Base-by-base conservation (phyloP, 345 rosid genomes). In the Ailanthus altissimus region DNA sequence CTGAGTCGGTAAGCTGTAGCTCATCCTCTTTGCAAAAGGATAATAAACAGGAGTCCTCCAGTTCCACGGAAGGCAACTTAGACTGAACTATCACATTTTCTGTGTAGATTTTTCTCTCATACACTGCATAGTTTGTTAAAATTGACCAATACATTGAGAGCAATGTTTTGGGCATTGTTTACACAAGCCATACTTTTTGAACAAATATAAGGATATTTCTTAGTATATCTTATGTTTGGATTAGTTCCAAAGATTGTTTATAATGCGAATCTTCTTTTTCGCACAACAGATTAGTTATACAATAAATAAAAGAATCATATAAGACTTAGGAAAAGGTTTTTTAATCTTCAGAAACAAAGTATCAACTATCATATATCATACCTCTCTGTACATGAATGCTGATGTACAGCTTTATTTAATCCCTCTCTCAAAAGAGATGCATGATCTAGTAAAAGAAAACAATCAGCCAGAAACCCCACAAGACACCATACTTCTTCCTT, bases 1-100 rank as follows among this genome's bases (percentile, higher is more conserved):
- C 82, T 0, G 79, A 79, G 72, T 73, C 84, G 46, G 83, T 70
- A 20, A 26, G 74, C 81, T 40, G 51, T 50, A 76, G 68, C 78
- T 50, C 80, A 18, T 61, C 81, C 20, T 50, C 85, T 15, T 40
- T 23, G 64, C 61, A 70, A 66, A 63, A 74, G 54, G 60, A 72
- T 65, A 8, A 42, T 53, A 51, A 67, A 60, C 46, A 50, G 61
- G 67, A 50, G 28, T 64, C 60, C 20, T 64, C 60, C 20, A 57
- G 78, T 26, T 61, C 81, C 13, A 50, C 67, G 2, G 77, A 81
- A 53, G 57, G 46, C 60, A 61, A 77, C 54, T 21, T 75, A 1
- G 73, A 64, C 12, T 65, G 36, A 74, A 6, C 11, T 38, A 66
- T 51, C 23, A 28, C 12, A 18, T 15, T 9, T 6, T 32, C 23